Evolutionary conservation across 2,329 filamentous ascomycete species (phyloP), one percentile per base, ranked within the genome.

Genomic region (Pseudocercospora musae): DNA sequence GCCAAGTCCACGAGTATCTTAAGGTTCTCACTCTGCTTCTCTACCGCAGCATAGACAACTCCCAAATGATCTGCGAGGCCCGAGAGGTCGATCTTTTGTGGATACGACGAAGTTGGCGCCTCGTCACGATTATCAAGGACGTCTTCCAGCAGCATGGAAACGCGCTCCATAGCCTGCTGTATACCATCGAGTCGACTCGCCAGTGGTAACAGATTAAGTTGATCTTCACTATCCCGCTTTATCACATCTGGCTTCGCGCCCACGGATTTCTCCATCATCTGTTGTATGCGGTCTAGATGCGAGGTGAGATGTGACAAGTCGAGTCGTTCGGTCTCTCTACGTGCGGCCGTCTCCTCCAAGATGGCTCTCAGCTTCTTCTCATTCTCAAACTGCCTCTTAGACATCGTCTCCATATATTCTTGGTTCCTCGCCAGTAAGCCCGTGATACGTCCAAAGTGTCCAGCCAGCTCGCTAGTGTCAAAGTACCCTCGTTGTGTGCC

Each of bases 241-340:
- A 63, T 60, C 31, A 59, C 66, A 18, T 68, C 68, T 29, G 63
- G 61, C 8, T 63, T 59, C 4, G 68, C 65, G 4, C 29, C 63
- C 15, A 59, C 25, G 20, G 57, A 62, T 37, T 63, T 57, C 46
- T 71, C 70, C 66, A 72, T 64, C 27, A 71, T 63, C 10, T 59
- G 37, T 44, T 73, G 70, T 25, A 73, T 69, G 15, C 71, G 69
- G 57, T 71, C 70, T 10, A 73, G 63, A 58, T 72, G 70, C 18
- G 67, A 61, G 29, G 66, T 66, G 7, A 72, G 59, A 46, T 69
- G 69, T 9, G 62, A 60, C 67, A 73, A 60, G 42, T 72, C 67
- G 5, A 68, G 58, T 7, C 63, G 58, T 20, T 71, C 64, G 10
- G 63, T 57, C 15, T 62, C 60, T 23, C 65, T 58, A 31, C 57